Evolutionary conservation across 768 basidiomycete species (phyloP).

Genomic region (Coprinellus aureogranulatus): DNA sequence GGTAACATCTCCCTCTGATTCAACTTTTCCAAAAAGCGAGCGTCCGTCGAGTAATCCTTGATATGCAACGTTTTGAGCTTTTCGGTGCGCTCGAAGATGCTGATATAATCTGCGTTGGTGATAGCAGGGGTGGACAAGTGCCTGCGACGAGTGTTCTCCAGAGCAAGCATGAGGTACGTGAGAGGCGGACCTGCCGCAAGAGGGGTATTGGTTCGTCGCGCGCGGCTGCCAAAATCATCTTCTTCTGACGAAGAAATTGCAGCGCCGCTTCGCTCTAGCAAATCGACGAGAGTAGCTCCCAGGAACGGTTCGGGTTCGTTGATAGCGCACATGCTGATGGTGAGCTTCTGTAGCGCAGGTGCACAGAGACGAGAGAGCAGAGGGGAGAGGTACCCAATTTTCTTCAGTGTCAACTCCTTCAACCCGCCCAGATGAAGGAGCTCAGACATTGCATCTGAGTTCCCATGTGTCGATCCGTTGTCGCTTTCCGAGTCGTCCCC

Average conservation of each 20-base stretch:
- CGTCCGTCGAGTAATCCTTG: conserved; percentile 2
- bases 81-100: conserved; percentile 2
- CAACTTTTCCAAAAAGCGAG: not conserved
- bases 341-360: not conserved
- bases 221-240: too few species aligned
- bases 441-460: not conserved
- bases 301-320: not conserved
- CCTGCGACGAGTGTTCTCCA: not conserved
- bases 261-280: not conserved
- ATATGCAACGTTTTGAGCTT: not conserved
- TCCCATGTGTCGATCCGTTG: not conserved
- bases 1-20: not conserved
- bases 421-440: not conserved
- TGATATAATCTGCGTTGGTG: not conserved
- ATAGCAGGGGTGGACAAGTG: not conserved
- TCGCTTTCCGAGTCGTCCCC: not conserved
- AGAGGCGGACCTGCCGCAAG: not conserved
- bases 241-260: too few species aligned
- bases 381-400: not conserved
- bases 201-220: not conserved
- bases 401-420: conserved; percentile 4
- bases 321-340: not conserved
- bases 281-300: not conserved
- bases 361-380: not conserved
- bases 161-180: not conserved